Evolutionary conservation across 345 rosid species (phyloP).

Genomic region (Salix exigua): DNA sequence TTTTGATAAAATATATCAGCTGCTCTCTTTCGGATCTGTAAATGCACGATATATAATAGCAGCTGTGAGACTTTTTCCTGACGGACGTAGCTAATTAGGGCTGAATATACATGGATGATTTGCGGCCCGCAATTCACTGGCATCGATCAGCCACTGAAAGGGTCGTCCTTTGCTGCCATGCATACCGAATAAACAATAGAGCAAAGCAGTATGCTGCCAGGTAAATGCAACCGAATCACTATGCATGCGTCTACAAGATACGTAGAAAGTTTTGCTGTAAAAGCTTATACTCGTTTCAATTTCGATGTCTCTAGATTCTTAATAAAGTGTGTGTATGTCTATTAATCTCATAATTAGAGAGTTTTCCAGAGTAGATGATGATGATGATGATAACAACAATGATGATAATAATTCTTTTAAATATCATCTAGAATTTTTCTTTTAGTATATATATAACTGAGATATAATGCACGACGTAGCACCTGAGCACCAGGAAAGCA

Average conservation of each 20-base stretch:
- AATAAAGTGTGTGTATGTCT: not conserved
- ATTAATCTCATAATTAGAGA: not conserved
- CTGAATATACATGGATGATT: not conserved
- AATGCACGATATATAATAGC: constrained; percentile 3
- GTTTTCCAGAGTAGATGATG: not conserved
- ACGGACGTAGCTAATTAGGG: not conserved
- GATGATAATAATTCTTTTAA: too few relatives aligned
- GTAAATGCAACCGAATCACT: not conserved
- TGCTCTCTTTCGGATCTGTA: not conserved
- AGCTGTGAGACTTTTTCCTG: not conserved
- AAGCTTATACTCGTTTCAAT: too few relatives aligned
- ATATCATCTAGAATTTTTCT: too few relatives aligned
- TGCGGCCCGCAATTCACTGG: not conserved
- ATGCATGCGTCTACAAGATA: not conserved
- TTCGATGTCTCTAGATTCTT: too few relatives aligned
- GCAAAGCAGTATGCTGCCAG: not conserved
- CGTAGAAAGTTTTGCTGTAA: too few relatives aligned
- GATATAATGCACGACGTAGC: too few relatives aligned
- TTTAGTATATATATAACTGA: too few relatives aligned
- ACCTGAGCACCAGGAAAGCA: too few relatives aligned
- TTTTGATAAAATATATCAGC: not conserved
- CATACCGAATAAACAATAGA: not conserved
- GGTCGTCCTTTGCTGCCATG: not conserved
- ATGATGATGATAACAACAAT: too few relatives aligned
- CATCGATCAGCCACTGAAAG: not conserved